Base-by-base conservation (phyloP, 164 flowering plant species). In the Saururus chinensis region DNA sequence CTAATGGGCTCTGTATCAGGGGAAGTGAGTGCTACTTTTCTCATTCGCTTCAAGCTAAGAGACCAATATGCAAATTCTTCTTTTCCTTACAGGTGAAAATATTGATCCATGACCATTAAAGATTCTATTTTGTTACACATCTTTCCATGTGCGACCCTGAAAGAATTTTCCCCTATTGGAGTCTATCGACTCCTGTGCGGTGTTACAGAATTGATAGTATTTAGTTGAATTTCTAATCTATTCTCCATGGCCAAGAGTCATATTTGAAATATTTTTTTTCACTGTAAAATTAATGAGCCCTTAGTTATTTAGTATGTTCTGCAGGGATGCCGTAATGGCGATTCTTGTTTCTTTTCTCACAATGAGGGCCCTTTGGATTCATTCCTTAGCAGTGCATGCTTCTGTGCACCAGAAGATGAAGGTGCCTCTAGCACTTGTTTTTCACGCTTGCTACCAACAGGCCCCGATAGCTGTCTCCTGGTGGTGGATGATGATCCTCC, bases 251-350 rank as follows among this genome's bases (percentile, higher is more conserved):
- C n/a, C n/a, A n/a, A n/a, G n/a, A n/a, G 37, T 6, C 6, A 25
- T 22, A 5, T 37, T 57, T 57, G 35, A 5, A 56, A 23, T 56
- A 23, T 24, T 3, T 7, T 8, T 45, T 45, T 12, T 45, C 49
- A 17, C 17, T 12, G 14, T 4, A 45, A 45, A 9, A 12, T 12
- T 4, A 12, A 45, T 45, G 49, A 3, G 14, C 1, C 17, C 14
- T 12, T 45, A 0, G 49, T 45, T 12, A 30, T 30, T 45, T 4
- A 45, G 2, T 0, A 45, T 62, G 60, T 42, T 63, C 62, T 13
- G 62, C 86, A 93, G 99, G 97, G 99, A 66, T 93, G 99, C 76
- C 87, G 93, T 35, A 77, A 87, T 77, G 99, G 95, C 60, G 79
- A 73, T 13, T 77, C 81, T 0, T 93, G 99, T 71, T 70, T 56